Evolutionary conservation across 2,329 filamentous ascomycete species (phyloP).

Genomic region (Plenodomus lindquistii): DNA sequence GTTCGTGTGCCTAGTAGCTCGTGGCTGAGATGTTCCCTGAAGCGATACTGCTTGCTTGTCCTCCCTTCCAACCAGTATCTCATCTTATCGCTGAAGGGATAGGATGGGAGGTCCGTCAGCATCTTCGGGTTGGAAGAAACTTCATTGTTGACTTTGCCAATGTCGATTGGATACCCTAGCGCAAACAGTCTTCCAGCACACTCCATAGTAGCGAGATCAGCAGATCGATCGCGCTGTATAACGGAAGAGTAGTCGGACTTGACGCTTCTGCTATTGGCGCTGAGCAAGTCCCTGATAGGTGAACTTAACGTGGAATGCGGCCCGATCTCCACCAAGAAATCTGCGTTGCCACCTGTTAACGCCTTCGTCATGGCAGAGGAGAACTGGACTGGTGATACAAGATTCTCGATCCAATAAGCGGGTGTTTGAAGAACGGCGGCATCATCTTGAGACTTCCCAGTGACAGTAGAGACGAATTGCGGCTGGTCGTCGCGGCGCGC

Average conservation of each 20-base stretch:
- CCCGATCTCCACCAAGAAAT: conserved; percentile 21
- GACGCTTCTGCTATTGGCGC: neutral
- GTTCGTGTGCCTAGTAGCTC: conserved; percentile 28
- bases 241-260: conserved; percentile 13
- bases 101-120: conserved; percentile 11
- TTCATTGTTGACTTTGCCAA: conserved; percentile 6
- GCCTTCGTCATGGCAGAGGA: conserved; percentile 22
- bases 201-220: conserved; percentile 10
- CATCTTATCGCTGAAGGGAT: conserved; percentile 14
- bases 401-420: conserved; percentile 21
- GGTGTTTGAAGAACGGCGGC: conserved; percentile 3
- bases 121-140: neutral
- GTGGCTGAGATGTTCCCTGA: conserved; percentile 7
- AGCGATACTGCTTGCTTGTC: conserved; percentile 11
- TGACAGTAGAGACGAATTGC: conserved; percentile 11
- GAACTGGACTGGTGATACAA: conserved; percentile 17
- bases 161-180: conserved; percentile 3
- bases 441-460: conserved; percentile 5
- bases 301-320: conserved; percentile 19
- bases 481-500: neutral
- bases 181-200: conserved; percentile 10
- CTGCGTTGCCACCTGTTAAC: neutral
- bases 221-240: conserved; percentile 7
- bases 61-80: conserved; percentile 17
- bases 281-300: conserved; percentile 13